Conservation (phyloP, 805 yeast genomes). For the Schwanniomyces occidentalis region DNA sequence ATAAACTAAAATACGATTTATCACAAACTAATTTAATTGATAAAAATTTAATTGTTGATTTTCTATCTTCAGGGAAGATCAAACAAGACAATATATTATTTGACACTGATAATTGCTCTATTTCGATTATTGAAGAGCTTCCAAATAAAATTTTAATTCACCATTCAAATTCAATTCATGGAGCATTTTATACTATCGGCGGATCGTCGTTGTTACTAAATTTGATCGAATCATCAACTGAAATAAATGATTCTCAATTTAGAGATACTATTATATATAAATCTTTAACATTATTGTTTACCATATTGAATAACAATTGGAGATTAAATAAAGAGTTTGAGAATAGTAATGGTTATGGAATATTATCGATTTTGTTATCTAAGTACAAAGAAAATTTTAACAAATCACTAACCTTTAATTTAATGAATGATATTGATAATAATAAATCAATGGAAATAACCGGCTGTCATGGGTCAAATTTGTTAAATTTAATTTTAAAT, state of each 20-base stretch:
- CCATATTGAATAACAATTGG: slow-evolving; percentile 47
- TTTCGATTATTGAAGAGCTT: slow-evolving; percentile 8
- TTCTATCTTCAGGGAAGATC: slow-evolving; percentile 12
- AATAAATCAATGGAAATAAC: slow-evolving; percentile 6
- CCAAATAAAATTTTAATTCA: slow-evolving; percentile 17
- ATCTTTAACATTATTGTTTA: slow-evolving; percentile 43
- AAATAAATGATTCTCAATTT: slow-evolving; percentile 7
- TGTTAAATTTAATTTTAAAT: slow-evolving; percentile 49
- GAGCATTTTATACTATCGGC: slow-evolving; percentile 46
- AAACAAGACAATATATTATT: slow-evolving; percentile 21
- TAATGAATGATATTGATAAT: slow-evolving; percentile 9
- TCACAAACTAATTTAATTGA: slow-evolving; percentile 9
- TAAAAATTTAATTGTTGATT: slow-evolving; percentile 14
- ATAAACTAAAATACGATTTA: slow-evolving; percentile 2
- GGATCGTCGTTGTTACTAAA: slow-evolving; percentile 50
- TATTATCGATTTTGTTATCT: slow-evolving; percentile 53
- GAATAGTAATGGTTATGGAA: slow-evolving; percentile 57
- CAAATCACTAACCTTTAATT: slow-evolving; percentile 11
- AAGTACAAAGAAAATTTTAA: slow-evolving; percentile 37
- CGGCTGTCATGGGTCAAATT: slow-evolving; percentile 18
- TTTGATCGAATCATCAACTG: slow-evolving; percentile 44
- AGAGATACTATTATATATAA: slow-evolving; percentile 25
- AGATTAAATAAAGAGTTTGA: slow-evolving; percentile 59
- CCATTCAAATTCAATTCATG: slow-evolving; percentile 25
- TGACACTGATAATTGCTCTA: slow-evolving; percentile 15